Conservation (phyloP, 2,329 filamentous ascomycete genomes). For the Hypoxylon sp. region DNA sequence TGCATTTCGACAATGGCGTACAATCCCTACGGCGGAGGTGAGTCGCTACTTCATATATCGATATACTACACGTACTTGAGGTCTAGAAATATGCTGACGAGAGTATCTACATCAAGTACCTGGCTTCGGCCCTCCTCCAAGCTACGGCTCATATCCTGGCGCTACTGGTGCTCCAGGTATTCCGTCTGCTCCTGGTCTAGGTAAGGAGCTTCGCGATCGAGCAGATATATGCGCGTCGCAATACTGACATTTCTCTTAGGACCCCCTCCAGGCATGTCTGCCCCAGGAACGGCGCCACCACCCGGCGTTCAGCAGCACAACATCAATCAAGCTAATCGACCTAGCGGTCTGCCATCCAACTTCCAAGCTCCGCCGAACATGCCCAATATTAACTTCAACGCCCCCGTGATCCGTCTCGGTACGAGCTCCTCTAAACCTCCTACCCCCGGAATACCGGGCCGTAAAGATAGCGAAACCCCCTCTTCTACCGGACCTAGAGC, state of each 20-base stretch:
- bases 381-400: constrained; percentile 98
- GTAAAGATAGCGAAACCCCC: constrained; percentile 61
- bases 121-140: constrained; percentile 80
- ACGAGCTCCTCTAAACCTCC: constrained; percentile 77
- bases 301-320: constrained; percentile 83
- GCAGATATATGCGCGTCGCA: constrained; percentile 23
- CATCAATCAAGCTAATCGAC: constrained; percentile 80
- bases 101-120: constrained; percentile 54
- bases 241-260: constrained; percentile 59
- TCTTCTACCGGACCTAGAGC: constrained; percentile 57
- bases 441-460: constrained; percentile 55
- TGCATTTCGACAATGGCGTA: constrained; percentile 63
- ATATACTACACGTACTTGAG: background rate
- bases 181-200: constrained; percentile 84
- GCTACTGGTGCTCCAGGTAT: constrained; percentile 72
- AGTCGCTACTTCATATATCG: constrained; percentile 18
- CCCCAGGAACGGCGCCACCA: constrained; percentile 83
- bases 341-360: constrained; percentile 81
- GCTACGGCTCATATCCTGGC: constrained; percentile 78
- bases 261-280: constrained; percentile 83
- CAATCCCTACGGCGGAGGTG: constrained; percentile 67
- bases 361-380: constrained; percentile 93
- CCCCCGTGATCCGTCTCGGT: constrained; percentile 93
- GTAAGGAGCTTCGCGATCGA: constrained; percentile 62
- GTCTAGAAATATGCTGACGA: constrained; percentile 37